These are phyloP conservation scores for Abrus precatorius DNA, from an alignment of 306 rosid species.

Conservation along the genomic window DNA sequence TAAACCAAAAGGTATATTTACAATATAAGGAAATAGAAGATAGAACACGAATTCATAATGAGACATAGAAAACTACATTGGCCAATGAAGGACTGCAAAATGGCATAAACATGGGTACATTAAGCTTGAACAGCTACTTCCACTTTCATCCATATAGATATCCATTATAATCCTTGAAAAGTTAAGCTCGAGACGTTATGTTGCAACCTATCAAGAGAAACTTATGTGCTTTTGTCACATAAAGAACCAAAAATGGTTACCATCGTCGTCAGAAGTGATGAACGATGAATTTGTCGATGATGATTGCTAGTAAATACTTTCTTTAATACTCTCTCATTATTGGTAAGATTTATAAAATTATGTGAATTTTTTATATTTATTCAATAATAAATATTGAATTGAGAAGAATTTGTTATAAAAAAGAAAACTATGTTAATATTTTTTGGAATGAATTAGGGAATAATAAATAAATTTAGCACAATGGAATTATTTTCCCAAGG, in stretches of 20 bases:
- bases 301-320: neutral
- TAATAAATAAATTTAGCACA: neutral
- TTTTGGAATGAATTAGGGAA: conserved; percentile 26
- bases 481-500: neutral
- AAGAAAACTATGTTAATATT: too few species aligned
- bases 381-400: neutral
- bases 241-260: conserved; percentile 25
- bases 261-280: neutral
- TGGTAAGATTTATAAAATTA: neutral
- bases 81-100: conserved; percentile 36
- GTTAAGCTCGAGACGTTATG: conserved; percentile 29
- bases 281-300: neutral
- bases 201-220: conserved; percentile 30
- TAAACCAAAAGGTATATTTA: conserved; percentile 26
- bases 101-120: conserved; percentile 37
- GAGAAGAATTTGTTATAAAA: neutral
- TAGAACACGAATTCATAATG: conserved; percentile 39
- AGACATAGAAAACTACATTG: conserved; percentile 34
- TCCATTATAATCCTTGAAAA: conserved; percentile 21
- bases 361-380: neutral
- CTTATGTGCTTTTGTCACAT: conserved; percentile 31
- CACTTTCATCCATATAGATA: conserved; percentile 21
- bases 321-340: neutral
- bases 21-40: conserved; percentile 4
- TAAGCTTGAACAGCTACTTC: conserved; percentile 14